Base-by-base conservation (phyloP, 371 early-diverging fungal genomes). In the Lichtheimia corymbifera region DNA sequence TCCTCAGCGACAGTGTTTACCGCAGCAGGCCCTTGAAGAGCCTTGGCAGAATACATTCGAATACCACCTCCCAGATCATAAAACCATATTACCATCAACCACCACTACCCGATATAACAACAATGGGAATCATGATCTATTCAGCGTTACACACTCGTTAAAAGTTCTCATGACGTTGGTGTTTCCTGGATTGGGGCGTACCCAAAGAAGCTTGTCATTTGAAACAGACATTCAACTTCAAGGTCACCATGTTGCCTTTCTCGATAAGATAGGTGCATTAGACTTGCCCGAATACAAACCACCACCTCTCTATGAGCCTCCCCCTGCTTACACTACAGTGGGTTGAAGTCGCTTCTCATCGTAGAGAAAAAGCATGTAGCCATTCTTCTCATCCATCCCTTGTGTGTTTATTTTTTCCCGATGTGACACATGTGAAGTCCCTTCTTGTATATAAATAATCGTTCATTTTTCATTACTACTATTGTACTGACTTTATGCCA, bases 81-180 rank as follows among this genome's bases (percentile, higher is more conserved):
- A 47, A 20, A 18, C 18, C 7, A 3, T 54, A 3, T 6, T 54
- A 12, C 54, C 54, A 17, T 54, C 54, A 6, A 54, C 41, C 2
- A 18, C 30, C 41, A 41, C 9, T 4, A 17, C 41, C 3, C 35
- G 35, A 35, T 35, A 35, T 35, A 35, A 35, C 11, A 35, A 35
- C 35, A 35, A 35, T 35, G 35, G 35, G 35, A 35, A 35, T 35
- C 35, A 35, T 35, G 54, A 20, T 11, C 40, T 54, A 3, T 54
- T 54, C 41, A 18, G 17, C 7, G 41, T 54, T 13, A 35, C n/a
- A 22, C 54, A 54, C 28, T 22, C 54, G 18, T 41, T 54, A 7
- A 54, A 54, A 18, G 54, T 54, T 54, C 41, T 41, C 17, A 54
- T 54, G 54, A 41, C 54, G 9, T 9, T 54, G n/a, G 28, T 54